Evolutionary conservation across 208 protist species (phyloP), one percentile per base, ranked within the genome.

Genomic region (Crithidia brevicula): DNA sequence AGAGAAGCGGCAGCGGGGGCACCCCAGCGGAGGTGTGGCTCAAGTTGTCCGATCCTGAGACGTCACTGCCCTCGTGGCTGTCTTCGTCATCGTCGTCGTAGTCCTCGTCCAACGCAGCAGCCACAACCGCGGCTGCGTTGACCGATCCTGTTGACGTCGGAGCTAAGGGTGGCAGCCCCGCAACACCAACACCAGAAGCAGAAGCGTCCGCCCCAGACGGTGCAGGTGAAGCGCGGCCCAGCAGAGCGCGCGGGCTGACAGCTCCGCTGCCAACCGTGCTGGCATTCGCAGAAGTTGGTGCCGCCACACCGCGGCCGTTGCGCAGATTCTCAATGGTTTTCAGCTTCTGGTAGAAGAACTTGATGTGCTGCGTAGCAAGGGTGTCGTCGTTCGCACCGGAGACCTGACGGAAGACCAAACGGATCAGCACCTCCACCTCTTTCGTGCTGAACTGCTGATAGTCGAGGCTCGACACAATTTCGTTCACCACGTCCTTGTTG

Each of bases 351-450:
- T 83, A 70, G 23, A 90, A 86, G 27, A 87, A 61, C 4, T 72
- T 36, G 33, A 92, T 92, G 63, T 92, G 79, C 57, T 79, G 58
- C 36, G 60, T 50, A 10, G 77, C 77, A 10, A 94, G 65, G 10
- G 64, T 61, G 60, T 89, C 80, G 45, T 92, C 80, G 65, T 82
- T 89, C 25, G 83, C 77, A 56, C 87, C 83, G 28, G 79, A 73
- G 27, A 91, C 86, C 31, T 82, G 73, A 8, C 88, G 78, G 49
- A 93, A 94, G 4, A 96, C 91, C 18, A 96, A 77, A 18, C 82
- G 78, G 20, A 96, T 83, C 13, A 96, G 84, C 60, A 83, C 79
- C 74, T 92, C 86, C n/a, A 87, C 67, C 70, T 96, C 91, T n/a
- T 66, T 61, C 13, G 43, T 52, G 20, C 71, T 75, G 72, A 94